These are phyloP conservation scores for Yamadazyma songkhlaensis DNA, from an alignment of 1,139 yeast genomes.

Conservation along the genomic window DNA sequence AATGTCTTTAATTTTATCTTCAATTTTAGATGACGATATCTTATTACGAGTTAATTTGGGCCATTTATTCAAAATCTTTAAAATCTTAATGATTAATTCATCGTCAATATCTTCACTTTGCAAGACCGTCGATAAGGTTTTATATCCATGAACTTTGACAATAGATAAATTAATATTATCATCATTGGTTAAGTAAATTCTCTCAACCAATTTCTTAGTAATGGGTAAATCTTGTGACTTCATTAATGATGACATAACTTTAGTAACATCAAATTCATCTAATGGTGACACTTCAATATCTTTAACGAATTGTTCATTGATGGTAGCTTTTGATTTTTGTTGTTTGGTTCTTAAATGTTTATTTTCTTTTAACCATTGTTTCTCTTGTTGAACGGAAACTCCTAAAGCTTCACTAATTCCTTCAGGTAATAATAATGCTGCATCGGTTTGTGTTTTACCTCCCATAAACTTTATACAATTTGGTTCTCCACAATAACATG, in stretches of 20 bases:
- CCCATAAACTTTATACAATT: conserved; percentile 94
- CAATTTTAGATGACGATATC: conserved; percentile 76
- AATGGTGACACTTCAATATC: conserved; percentile 56
- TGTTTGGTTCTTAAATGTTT: conserved; percentile 44
- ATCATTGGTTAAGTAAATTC: conserved; percentile 60
- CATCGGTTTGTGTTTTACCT: conserved; percentile 94
- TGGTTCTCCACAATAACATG: conserved; percentile 90
- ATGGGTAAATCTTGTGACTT: conserved; percentile 73
- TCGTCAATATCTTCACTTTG: conserved; percentile 34
- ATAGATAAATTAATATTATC: conserved; percentile 55
- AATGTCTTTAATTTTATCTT: conserved; percentile 54
- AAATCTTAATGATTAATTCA: conserved; percentile 43
- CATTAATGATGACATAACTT: conserved; percentile 78
- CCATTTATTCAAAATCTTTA: conserved; percentile 65
- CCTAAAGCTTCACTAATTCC: conserved; percentile 84
- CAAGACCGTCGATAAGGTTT: conserved; percentile 64
- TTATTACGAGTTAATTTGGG: conserved; percentile 82
- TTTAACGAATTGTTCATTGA: conserved; percentile 64
- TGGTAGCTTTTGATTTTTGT: conserved; percentile 56
- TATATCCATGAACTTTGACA: conserved; percentile 83
- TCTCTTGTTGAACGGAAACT: conserved; percentile 58
- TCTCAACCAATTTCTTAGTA: conserved; percentile 60
- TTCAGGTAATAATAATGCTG: conserved; percentile 80
- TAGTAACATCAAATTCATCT: conserved; percentile 60
- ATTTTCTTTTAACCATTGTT: conserved; percentile 63